Evolutionary conservation across 306 rosid species (phyloP), one percentile per base, ranked within the genome.

Genomic region (Cyclanthera cordifolia): DNA sequence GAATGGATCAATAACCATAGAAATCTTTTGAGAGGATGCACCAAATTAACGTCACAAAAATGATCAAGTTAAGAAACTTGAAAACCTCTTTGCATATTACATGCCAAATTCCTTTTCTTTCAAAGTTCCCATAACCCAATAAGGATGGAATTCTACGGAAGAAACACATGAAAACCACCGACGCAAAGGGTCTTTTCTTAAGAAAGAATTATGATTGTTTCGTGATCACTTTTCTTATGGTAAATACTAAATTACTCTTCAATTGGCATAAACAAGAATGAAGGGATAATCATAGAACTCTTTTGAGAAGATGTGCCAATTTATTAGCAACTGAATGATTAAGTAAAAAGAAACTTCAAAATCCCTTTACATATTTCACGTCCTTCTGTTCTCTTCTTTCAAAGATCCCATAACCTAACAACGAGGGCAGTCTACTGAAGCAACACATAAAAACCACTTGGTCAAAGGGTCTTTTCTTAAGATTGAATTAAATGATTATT

Each of bases 231-330:
- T 56, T 28, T 17, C 9, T 1, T 21, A 52, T 74, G 8, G 25
- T 32, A 24, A 70, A 73, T 61, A 55, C 73, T 72, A 67, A 75
- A n/a, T 74, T 63, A 71, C 59, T 72, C 51, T 66, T 64, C 24
- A 16, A 57, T 57, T 57, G 14, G 15, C 24, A 58, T 58, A 9
- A 15, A 58, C 30, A 30, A 34, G 48, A 59, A 17, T 8, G 67
- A 46, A 32, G 67, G 47, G 34, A 34, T 59, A 9, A 34, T 17
- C 3, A 5, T n/a, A 17, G 47, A 59, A 34, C 8, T 3, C 67
- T 32, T 59, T 59, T 34, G 47, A 59, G 67, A 34, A 25, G 48
- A 9, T 59, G 23, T 46, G 17, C 67, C 67, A 17, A 34, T 59
- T 34, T 59, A 5, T 34, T 34, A 59, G 67, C 9, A 59, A 0